Evolutionary conservation across 805 yeast genomes (phyloP), one percentile per base, ranked within the genome.

Genomic region (Yarrowia bubula): DNA sequence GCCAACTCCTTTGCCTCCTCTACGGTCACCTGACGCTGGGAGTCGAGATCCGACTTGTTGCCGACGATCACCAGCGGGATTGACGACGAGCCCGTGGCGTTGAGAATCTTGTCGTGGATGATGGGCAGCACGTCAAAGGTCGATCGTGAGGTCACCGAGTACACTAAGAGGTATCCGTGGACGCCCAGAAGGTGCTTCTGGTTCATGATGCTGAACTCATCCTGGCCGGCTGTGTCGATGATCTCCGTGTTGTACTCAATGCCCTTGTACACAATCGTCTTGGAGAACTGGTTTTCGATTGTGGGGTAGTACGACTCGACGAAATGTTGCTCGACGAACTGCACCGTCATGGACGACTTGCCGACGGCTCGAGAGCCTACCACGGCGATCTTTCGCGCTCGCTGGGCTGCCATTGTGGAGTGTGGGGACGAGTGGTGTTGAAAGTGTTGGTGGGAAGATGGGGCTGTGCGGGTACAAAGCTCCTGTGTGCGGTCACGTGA

Each of bases 161-260:
- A 92, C 50, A 90, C 89, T 47, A 92, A 76, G 48, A 92, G 78
- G 72, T 89, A 89, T 0, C 97, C 98, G 71, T 90, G 95, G 38
- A 89, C 85, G 15, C 92, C 95, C 53, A 88, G 87, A 57, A 90
- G 77, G 65, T 89, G 87, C 70, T 89, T 88, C 75, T 89, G 90
- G 71, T 86, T 89, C 76, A 92, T 83, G 68, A 89, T 84, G 57
- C 90, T 84, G 73, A 87, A 89, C 78, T 91, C 96, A 75, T 91
- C 97, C 78, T 90, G 96, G 8, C 97, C 97, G 0, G 97, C 96
- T 0, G 97, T 92, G 73, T 92, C 98, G 67, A 91, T 78, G 64
- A 92, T 89, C 74, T 91, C 97, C 31, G 92, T 84, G 63, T 86
- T 86, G 73, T 88, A 92, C 64, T 87, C 89, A 70, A 86, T 87